Conservation (phyloP, 352 stramenopile species). For the Pythium dissimile region DNA sequence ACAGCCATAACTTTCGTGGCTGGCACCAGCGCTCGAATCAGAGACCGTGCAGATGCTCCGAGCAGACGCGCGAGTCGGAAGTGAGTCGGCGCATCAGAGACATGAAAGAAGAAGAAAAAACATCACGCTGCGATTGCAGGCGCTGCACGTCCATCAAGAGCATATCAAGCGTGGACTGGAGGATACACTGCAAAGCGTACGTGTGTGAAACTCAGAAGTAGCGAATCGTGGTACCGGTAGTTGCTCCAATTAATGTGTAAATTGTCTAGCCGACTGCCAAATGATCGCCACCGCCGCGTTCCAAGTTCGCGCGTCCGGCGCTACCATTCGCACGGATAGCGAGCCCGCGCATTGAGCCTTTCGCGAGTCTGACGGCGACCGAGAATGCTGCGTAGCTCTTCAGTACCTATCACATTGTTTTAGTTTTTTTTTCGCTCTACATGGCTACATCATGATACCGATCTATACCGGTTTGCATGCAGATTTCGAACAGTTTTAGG, state of each 20-base stretch:
- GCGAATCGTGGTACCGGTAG: background rate
- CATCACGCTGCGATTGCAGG: conserved; percentile 44
- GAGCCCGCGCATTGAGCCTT: background rate
- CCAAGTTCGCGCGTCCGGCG: background rate
- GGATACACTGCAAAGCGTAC: conserved; percentile 7
- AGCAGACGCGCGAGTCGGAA: conserved; percentile 40
- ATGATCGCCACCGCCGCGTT: background rate
- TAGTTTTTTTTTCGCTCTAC: no score
- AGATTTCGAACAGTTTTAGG: conserved; percentile 12
- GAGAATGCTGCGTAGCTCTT: no score
- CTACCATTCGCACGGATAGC: background rate
- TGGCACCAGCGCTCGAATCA: conserved; percentile 48
- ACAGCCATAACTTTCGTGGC: no score
- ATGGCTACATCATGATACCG: conserved; percentile 11
- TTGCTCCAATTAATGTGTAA: background rate
- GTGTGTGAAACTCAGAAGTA: no score
- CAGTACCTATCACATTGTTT: no score
- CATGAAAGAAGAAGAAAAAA: conserved; percentile 61
- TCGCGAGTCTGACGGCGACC: no score
- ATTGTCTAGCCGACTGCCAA: background rate
- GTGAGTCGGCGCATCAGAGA: conserved; percentile 32
- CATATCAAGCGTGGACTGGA: conserved; percentile 31
- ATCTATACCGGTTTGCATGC: conserved; percentile 2
- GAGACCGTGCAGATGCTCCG: no score
- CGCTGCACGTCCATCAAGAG: conserved; percentile 51